A percentile compares a stretch with the other conserved stretches of the same genome.
These are phyloP conservation scores for Leccinum fuscescens DNA, from an alignment of 1,284 basidiomycete species.

Conservation along the genomic window DNA sequence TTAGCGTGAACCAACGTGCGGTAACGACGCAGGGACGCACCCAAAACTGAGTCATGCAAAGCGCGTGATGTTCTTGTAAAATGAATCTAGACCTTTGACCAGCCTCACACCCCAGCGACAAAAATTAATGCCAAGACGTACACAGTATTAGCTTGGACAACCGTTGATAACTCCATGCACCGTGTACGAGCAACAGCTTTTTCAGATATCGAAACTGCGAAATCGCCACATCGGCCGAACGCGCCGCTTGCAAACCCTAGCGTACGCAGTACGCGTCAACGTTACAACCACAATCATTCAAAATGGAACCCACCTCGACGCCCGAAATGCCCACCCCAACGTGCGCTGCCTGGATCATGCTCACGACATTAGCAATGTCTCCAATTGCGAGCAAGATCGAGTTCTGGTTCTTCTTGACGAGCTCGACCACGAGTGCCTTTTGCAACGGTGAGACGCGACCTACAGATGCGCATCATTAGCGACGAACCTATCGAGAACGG, in stretches of 20 bases:
- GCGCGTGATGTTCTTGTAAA: conserved; percentile 92
- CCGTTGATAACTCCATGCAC: conserved; percentile 96
- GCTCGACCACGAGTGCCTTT: conserved; percentile 97
- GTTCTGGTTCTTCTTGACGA: conserved; percentile 96
- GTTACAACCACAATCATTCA: not conserved
- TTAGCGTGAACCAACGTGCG: not conserved
- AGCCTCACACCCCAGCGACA: not conserved
- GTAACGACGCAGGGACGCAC: conserved; percentile 42
- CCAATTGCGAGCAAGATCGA: conserved; percentile 94
- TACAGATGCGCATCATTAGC: conserved; percentile 29
- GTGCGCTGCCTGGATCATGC: conserved; percentile 97
- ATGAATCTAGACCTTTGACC: conserved; percentile 60
- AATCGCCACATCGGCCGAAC: conserved; percentile 95
- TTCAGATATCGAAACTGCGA: conserved; percentile 96
- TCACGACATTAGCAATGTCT: conserved; percentile 96
- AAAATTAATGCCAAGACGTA: conserved; percentile 39
- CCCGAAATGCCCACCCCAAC: conserved; percentile 98
- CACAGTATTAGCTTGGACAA: conserved; percentile 94
- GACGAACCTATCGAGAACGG: not conserved
- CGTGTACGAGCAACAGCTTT: conserved; percentile 95
- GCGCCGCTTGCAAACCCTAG: conserved; percentile 93
- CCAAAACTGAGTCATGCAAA: conserved; percentile 99
- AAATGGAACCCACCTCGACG: conserved; percentile 67
- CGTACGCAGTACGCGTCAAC: not conserved
- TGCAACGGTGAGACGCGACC: conserved; percentile 97